A percentile compares a stretch with the other conserved stretches of the same genome.
These are phyloP conservation scores for Fusarium chlamydosporum DNA, from an alignment of 2,329 filamentous ascomycete genomes.

Conservation along the genomic window DNA sequence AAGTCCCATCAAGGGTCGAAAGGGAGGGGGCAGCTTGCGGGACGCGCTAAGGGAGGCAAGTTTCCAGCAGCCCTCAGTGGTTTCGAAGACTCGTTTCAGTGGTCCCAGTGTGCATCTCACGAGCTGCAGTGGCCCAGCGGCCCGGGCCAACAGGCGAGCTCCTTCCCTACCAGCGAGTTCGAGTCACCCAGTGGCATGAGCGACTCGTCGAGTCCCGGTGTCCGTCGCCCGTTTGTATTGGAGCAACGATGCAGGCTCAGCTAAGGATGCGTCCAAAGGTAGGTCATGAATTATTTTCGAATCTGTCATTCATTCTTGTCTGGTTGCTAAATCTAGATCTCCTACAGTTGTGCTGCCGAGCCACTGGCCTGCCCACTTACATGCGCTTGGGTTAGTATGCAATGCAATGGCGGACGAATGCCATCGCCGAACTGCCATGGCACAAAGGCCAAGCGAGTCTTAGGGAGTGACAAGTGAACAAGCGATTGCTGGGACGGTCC, in stretches of 20 bases:
- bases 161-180: slow-evolving; percentile 7
- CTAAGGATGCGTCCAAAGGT: slow-evolving; percentile 13
- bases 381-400: slow-evolving; percentile 17
- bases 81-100: slow-evolving; percentile 31
- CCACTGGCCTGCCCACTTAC: slow-evolving; percentile 21
- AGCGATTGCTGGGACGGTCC: slow-evolving; percentile 25
- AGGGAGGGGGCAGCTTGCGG: slow-evolving; percentile 21
- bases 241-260: slow-evolving; percentile 38
- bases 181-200: slow-evolving; percentile 37
- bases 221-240: slow-evolving; percentile 34
- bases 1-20: slow-evolving; percentile 34
- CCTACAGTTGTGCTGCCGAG: slow-evolving; percentile 8
- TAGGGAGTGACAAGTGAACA: slow-evolving; percentile 16
- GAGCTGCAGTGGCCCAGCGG: slow-evolving; percentile 43
- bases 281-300: slow-evolving; percentile 13
- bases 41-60: slow-evolving; percentile 40
- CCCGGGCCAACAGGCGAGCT: slow-evolving; percentile 30
- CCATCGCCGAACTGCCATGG: slow-evolving; percentile 20
- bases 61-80: slow-evolving; percentile 42
- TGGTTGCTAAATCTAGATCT: slow-evolving; percentile 27
- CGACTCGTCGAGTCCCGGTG: slow-evolving; percentile 27
- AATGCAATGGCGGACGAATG: slow-evolving; percentile 30
- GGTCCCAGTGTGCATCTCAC: slow-evolving; percentile 44
- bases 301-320: slow-evolving; percentile 10
- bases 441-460: slow-evolving; percentile 26